Percentiles rank a stretch among this genome's conserved stretches.
Evolutionary conservation across 1,139 yeast species (phyloP).

Genomic region (Lodderomyces margitis): DNA sequence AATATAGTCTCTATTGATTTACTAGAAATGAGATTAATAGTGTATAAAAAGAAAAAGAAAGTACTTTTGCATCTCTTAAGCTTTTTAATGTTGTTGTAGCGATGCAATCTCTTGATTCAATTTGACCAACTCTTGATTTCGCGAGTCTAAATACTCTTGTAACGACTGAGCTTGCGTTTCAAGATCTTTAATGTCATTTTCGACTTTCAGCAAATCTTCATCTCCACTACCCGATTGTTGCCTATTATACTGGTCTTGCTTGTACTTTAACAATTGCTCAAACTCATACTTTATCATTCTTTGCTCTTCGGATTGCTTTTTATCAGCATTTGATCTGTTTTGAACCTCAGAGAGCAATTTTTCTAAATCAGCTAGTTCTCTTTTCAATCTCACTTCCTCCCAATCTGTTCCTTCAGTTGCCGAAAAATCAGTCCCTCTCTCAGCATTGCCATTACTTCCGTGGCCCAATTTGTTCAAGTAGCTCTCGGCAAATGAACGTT

Average conservation of each 20-base stretch:
- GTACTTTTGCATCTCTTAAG: background rate
- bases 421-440: constrained; percentile 72
- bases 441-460: constrained; percentile 48
- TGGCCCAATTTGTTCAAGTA: constrained; percentile 46
- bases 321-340: constrained; percentile 37
- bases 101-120: constrained; percentile 43
- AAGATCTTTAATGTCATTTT: constrained; percentile 61
- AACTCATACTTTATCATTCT: constrained; percentile 60
- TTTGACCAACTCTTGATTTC: constrained; percentile 49
- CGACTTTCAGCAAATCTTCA: constrained; percentile 41
- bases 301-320: constrained; percentile 30
- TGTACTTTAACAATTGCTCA: constrained; percentile 77
- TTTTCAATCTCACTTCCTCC: constrained; percentile 83
- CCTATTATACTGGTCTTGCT: constrained; percentile 37
- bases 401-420: constrained; percentile 74
- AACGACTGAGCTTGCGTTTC: constrained; percentile 63
- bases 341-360: constrained; percentile 59
- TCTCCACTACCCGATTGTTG: constrained; percentile 8
- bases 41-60: constrained; percentile 1
- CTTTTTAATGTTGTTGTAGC: constrained; percentile 10
- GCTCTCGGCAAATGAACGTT: constrained; percentile 37
- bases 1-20: constrained; percentile 5
- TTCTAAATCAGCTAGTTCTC: constrained; percentile 76
- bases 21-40: constrained; percentile 1
- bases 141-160: constrained; percentile 52